phyloP scores from a whole-genome alignment of 352 stramenopile genomes.

The Phytophthora vignae region DNA sequence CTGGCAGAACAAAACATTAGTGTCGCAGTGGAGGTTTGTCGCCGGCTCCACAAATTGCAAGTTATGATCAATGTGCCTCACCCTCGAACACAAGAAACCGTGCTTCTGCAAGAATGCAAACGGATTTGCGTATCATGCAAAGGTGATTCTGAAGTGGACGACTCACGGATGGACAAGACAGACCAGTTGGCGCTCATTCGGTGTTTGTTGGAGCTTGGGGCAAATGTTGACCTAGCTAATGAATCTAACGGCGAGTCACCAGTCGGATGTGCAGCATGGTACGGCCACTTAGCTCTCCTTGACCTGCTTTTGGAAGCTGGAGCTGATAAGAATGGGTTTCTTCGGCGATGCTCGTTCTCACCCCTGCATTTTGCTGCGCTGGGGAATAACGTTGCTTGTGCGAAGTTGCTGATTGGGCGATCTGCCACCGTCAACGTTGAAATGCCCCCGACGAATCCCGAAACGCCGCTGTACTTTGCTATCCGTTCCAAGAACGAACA shows the following conservation, averaged over 20 bases:
- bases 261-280: conserved; percentile 59
- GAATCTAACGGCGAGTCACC: conserved; percentile 59
- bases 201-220: conserved; percentile 56
- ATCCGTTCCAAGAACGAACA: conserved; percentile 57
- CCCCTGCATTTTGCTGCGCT: conserved; percentile 68
- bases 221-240: conserved; percentile 64
- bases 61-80: conserved; percentile 64
- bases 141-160: not conserved
- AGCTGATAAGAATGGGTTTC: conserved; percentile 46
- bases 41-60: conserved; percentile 40
- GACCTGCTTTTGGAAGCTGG: conserved; percentile 64
- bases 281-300: conserved; percentile 52
- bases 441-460: conserved; percentile 40
- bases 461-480: conserved; percentile 67
- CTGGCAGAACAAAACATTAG: conserved; percentile 57
- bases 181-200: conserved; percentile 51
- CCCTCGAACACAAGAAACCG: conserved; percentile 48
- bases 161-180: not conserved
- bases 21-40: conserved; percentile 62
- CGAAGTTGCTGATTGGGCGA: conserved; percentile 48
- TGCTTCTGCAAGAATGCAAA: conserved; percentile 68
- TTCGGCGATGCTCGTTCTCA: conserved; percentile 53
- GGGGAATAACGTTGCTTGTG: conserved; percentile 46
- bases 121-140: conserved; percentile 39
- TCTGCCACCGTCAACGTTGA: conserved; percentile 53